Evolutionary conservation across 208 protist species (phyloP), one percentile per base, ranked within the genome.

Genomic region (Trypanosoma boissoni): DNA sequence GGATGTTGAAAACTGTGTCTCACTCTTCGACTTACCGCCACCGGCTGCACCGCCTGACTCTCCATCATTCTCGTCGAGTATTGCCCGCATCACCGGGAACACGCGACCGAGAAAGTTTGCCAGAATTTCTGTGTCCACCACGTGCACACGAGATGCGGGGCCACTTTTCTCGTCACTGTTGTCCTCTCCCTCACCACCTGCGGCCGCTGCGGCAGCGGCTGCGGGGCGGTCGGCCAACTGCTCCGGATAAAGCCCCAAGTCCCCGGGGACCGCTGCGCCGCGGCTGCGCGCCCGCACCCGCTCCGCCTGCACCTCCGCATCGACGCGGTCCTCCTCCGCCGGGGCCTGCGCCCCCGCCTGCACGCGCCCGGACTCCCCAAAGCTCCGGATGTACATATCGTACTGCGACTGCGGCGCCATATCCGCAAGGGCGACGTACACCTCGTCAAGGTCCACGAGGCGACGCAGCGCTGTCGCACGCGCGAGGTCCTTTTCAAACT

Each of bases 351-450:
- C 72, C 0, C 61, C 72, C 5, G 65, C 69, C 62, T 89, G 83
- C 34, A 71, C 59, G 12, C 64, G 70, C 3, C 79, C 77, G 36
- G 55, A 80, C 37, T 81, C 61, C 14, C 78, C 72, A 72, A 91
- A 90, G 29, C 78, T 83, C 23, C 80, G 76, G 39, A 94, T 90
- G 71, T 91, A 94, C 37, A 89, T 58, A 32, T 94, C 88, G 67
- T 94, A 94, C 68, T 86, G 79, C 23, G 76, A 83, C 71, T 91
- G 88, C 42, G 88, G 88, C 3, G 83, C 75, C 9, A 83, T 46
- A 51, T 91, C 88, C 10, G 80, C 48, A 59, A 94, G 64, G 6
- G 83, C 72, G 18, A 64, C 76, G 2, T 72, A 37, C 20, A 73
- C 72, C 36, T 87, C 82, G 68, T 94, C 88, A 32, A 94, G 74